phyloP scores from a whole-genome alignment of 2,329 filamentous ascomycete genomes.

The Monosporascus sp. region DNA sequence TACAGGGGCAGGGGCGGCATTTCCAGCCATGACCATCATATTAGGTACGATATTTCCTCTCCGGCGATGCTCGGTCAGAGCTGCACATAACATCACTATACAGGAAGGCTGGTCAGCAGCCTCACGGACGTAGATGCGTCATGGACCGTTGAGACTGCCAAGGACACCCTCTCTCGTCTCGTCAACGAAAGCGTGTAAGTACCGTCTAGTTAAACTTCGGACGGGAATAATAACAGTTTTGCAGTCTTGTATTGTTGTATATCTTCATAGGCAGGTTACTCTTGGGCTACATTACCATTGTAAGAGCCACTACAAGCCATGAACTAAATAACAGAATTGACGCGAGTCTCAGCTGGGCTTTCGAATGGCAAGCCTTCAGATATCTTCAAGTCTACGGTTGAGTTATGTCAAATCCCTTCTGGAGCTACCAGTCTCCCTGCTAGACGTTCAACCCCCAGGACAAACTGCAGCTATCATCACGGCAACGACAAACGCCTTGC shows the following conservation, averaged over 20 bases:
- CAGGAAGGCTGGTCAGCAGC: conserved; percentile 40
- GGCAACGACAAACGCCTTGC: conserved; percentile 55
- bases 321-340: background rate
- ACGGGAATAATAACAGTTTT: background rate
- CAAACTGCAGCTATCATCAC: conserved; percentile 59
- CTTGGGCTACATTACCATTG: conserved; percentile 56
- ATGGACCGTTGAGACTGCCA: conserved; percentile 12
- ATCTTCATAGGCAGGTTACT: conserved; percentile 63
- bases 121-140: conserved; percentile 33
- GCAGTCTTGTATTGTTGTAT: conserved; percentile 62
- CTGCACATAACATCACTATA: background rate
- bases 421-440: conserved; percentile 57
- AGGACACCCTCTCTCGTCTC: conserved; percentile 25
- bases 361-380: conserved; percentile 54
- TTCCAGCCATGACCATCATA: conserved; percentile 49
- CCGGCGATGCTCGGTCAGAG: background rate
- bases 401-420: conserved; percentile 63
- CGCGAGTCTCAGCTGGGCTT: conserved; percentile 43
- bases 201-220: background rate
- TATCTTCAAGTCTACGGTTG: conserved; percentile 56
- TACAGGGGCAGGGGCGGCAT: conserved; percentile 23
- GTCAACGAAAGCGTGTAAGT: conserved; percentile 41
- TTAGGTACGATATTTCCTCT: conserved; percentile 36
- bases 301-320: conserved; percentile 22
- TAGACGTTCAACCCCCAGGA: conserved; percentile 60